Base-by-base conservation (phyloP, 257 asterid genomes). In the Vinca minor region DNA sequence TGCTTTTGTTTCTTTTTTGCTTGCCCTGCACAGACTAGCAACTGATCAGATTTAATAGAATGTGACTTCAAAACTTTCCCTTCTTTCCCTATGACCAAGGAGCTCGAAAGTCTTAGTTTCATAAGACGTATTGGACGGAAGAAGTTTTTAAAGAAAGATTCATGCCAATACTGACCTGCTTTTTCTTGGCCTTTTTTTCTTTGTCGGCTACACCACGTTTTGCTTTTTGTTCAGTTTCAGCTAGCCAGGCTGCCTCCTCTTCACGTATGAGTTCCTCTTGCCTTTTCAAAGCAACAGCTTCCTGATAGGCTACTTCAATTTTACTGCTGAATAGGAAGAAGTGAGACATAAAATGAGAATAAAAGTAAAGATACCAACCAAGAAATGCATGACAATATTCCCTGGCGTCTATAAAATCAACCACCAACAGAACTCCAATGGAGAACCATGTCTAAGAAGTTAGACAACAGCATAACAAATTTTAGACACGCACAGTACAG, bases 201-300 rank as follows among this genome's bases (percentile, higher is more conserved):
- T 81, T 86, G 42, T 88, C 96, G 18, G 67, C 75, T 63, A 74
- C 68, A 36, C 83, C 87, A 63, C 91, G 94, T 76, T 84, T 88
- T 28, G 82, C 74, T 77, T 88, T 91, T 42, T 80, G 95, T 76
- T 88, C 94, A 50, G 67, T 75, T 72, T 76, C 98, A 35, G 91
- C 95, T 65, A 86, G 73, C 93, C 95, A 79, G 35, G 95, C 84
- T 17, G 91, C 97, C 84, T 84, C 97, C 78, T 90, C 97, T 71
- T 91, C 97, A 55, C 95, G 93, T 34, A 91, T 87, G 72, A 91
- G 97, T 71, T 91, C 97, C 78, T 91, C 97, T 81, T 88, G 97
- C 81, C 84, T 84, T 84, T 81, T 88, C 32, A 91, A 74, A 76
- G 97, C 77, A 76, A 91, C 91, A 68, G 94, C 94, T 71, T 91